Conservation (phyloP, 352 stramenopile genomes). For the Discostella stelligera region DNA sequence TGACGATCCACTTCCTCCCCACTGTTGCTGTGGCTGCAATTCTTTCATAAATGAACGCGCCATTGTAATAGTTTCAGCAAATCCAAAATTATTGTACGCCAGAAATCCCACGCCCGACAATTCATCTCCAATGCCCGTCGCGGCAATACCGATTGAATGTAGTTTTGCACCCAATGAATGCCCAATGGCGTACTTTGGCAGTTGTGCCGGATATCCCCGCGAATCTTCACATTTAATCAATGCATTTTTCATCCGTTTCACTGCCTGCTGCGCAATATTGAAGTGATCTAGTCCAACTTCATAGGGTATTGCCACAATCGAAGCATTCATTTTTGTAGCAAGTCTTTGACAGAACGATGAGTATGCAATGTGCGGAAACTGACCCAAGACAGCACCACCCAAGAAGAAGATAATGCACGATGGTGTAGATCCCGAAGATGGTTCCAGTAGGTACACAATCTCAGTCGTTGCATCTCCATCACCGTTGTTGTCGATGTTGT, state of each 20-base stretch:
- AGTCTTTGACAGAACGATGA: conserved; percentile 41
- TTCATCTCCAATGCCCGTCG: conserved; percentile 57
- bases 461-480: conserved; percentile 21
- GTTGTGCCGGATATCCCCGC: conserved; percentile 44
- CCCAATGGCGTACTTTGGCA: conserved; percentile 63
- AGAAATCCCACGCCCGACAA: conserved; percentile 69
- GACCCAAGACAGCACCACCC: conserved; percentile 76
- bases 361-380: conserved; percentile 80
- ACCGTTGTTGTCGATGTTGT: background rate
- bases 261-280: conserved; percentile 59
- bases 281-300: conserved; percentile 76
- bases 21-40: conserved; percentile 13
- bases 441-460: conserved; percentile 75
- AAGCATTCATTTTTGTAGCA: conserved; percentile 39
- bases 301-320: conserved; percentile 71
- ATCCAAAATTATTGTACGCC: conserved; percentile 75
- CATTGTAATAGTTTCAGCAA: conserved; percentile 66
- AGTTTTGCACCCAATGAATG: conserved; percentile 75
- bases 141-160: conserved; percentile 66
- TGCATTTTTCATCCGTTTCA: conserved; percentile 57
- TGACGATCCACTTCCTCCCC: conserved; percentile 8
- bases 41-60: conserved; percentile 58
- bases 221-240: conserved; percentile 66
- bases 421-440: conserved; percentile 43
- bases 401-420: conserved; percentile 79